Evolutionary conservation across 257 asterid genomes (phyloP), one percentile per base, ranked within the genome.

Genomic region (Fraxinus excelsior): DNA sequence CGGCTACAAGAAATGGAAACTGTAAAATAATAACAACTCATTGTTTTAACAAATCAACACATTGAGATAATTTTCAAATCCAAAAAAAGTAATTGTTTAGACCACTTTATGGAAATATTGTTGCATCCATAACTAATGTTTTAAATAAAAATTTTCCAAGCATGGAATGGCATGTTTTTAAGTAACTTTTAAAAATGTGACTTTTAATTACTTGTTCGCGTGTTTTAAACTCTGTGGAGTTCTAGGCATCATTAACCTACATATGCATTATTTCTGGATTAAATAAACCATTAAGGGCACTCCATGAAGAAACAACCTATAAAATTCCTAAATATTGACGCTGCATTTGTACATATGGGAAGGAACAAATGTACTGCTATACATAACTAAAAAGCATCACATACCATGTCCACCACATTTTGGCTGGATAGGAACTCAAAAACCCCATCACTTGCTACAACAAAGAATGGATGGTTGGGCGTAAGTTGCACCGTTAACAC

Each of bases 391-490:
- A 65, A 76, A 4, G 53, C 25, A 7, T n/a, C 26, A 28, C 25
- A 51, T 90, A 94, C 98, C 98, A 90, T 94, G 84, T 92, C 94
- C 74, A 92, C 96, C 66, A 91, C 98, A 0, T 88, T 89, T 85
- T 91, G 97, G 90, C 97, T 90, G 67, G 97, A 53, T 44, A 94
- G 88, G 75, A 94, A 94, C 85, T 94, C 98, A 34, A 92, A 94
- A 70, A 94, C 92, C 19, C 97, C 98, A 81, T 94, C 98, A 79
- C 98, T 94, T 8, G 98, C 97, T 71, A 92, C 87, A 8, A 94
- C 92, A 70, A 94, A 92, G 86, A 92, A 94, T 10, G 96, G 94
- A 84, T 94, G 88, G 44, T 40, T 78, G 18, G 85, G 71, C n/a
- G 88, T 82, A 72, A 94, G 90, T 85, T 82, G 88, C 79, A 94